A percentile compares a stretch with the other conserved stretches of the same genome.
These are phyloP conservation scores for Ascochyta koolunga DNA, from an alignment of 2,329 filamentous ascomycete species.

Conservation along the genomic window DNA sequence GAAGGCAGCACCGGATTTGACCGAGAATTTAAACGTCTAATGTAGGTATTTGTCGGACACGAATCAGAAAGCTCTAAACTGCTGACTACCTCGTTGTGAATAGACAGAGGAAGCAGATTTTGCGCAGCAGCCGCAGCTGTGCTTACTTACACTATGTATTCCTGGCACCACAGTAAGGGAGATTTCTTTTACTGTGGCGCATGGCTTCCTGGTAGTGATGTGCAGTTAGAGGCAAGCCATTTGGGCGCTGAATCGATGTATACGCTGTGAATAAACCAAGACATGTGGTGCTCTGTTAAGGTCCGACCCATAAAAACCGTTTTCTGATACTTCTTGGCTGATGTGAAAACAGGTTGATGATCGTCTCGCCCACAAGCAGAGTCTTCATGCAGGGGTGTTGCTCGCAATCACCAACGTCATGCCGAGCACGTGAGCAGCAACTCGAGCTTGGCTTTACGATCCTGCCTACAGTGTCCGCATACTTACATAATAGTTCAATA, in stretches of 20 bases:
- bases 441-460: slow-evolving; percentile 1
- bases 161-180: no score
- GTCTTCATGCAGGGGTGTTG: slow-evolving; percentile 3
- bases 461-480: no score
- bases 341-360: neutral
- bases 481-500: no score
- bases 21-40: no score
- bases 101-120: no score
- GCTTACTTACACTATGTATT: no score
- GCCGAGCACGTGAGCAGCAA: slow-evolving; percentile 1
- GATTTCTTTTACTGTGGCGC: neutral
- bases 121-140: no score
- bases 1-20: no score
- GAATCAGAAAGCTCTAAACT: no score
- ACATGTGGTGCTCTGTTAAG: neutral
- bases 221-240: neutral
- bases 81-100: no score
- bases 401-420: slow-evolving; percentile 5
- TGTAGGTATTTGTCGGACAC: no score
- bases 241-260: neutral
- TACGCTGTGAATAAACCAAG: neutral
- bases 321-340: slow-evolving; percentile 5
- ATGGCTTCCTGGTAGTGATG: slow-evolving; percentile 1
- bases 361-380: slow-evolving; percentile 6
- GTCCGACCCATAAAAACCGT: slow-evolving; percentile 4